Base-by-base conservation (phyloP, 768 basidiomycete genomes). In the Termitomyces sp. region DNA sequence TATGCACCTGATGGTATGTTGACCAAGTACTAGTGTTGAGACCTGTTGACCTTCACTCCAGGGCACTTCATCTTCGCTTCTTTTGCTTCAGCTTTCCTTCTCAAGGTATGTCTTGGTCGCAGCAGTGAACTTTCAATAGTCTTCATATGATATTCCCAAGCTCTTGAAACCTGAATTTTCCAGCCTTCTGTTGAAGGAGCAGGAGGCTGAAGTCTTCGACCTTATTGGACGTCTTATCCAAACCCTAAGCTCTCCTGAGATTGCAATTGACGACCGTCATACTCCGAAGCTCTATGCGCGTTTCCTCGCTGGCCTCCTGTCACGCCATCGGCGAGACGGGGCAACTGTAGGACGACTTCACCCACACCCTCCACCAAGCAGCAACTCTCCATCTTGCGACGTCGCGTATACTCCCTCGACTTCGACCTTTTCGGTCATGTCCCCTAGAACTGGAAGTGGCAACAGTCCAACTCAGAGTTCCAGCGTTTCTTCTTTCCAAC, bases 201-300 rank as follows among this genome's bases (percentile, higher is more conserved):
- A 86, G 65, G 87, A 89, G 62, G 81, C 76, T 36, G 81, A 88
- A 63, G 87, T 91, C 56, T 87, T 87, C 61, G 83, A 86, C 57
- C 74, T 85, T 61, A 90, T 92, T 55, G 79, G 84, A 39, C 80
- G 81, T 10, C 76, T 92, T 22, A 90, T 92, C 62, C 82, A 87
- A 59, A 87, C 83, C 0, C 71, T 92, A 54, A 84, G 82, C 68
- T 85, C 84, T 5, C 80, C 84, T 13, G 85, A 86, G 56, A 83
- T 91, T 49, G 87, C 90, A 16, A 88, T 92, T 50, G 90, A 92
- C 63, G 88, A 89, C 63, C 80, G 86, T 14, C 90, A 92, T 65
- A 90, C 88, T 0, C 90, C 89, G 2, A 86, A 84, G 61, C 74
- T 92, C 34, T 90, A 92, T 63, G 87, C 90, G 13, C 83, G 88